Evolutionary conservation across 179 eudicot genomes (phyloP), one percentile per base, ranked within the genome.

Genomic region (Heliamphora pulchella): DNA sequence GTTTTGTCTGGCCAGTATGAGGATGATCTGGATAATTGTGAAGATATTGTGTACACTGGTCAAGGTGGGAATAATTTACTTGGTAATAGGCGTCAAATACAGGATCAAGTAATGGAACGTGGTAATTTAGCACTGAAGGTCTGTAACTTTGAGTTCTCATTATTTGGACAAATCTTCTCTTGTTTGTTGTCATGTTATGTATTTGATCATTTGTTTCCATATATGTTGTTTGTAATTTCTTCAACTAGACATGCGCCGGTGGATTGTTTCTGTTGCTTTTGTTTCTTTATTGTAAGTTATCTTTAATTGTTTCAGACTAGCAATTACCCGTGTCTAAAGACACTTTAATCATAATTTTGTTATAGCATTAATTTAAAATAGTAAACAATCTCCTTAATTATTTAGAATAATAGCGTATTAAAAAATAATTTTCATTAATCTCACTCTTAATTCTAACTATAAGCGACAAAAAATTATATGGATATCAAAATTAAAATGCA

Each of bases 1-100:
- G 97, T 96, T 8, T 68, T 96, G 71, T 96, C 99, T 1, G 99
- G 98, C 3, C 97, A 92, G 65, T 96, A 96, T 78, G 99, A 96
- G 78, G 99, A 96, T 86, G 99, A 96, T 74, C 69, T 86, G 7
- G 99, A 96, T 76, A 96, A 93, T 15, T 84, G 85, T 2, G 97
- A 96, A 41, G 90, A 92, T 63, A 78, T 96, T 54, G 78, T 90
- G 1, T 96, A 96, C 84, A 96, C 99, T 9, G 99, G 99, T 78
- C 97, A 94, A 83, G 99, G 99, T 57, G 99, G 99, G 31, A 85
- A 95, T 59, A 79, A 96, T 79, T 85, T 96, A 22, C 79, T 89
- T 65, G 99, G 99, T 1, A 72, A 92, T 43, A 96, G 88, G 72
- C 95, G 87, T 46, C 99, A 96, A 78, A 48, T 88, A 5, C n/a